Evolutionary conservation across 371 early-diverging fungal genomes (phyloP), one percentile per base, ranked within the genome.

Genomic region (Syncephalastrum racemosum): DNA sequence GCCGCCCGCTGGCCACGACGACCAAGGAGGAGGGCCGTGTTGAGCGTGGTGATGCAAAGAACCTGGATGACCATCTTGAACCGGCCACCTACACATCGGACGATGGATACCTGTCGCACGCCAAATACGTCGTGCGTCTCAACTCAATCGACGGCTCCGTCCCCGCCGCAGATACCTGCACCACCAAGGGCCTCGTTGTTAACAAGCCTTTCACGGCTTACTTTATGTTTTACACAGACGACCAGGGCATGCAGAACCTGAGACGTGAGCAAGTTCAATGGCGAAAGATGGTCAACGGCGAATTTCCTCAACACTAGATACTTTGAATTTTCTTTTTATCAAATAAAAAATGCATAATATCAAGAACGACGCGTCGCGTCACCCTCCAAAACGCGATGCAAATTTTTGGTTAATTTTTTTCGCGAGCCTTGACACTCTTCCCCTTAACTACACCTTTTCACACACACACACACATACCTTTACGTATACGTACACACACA

Each of bases 151-250:
- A 75, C 25, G 75, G 75, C 31, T 55, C 47, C 6, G 60, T 63
- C 5, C 75, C 75, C 23, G 47, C 69, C 31, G 40, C 69, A 1
- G 63, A 63, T 4, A 31, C 50, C n/a, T 75, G 75, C 56, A 61
- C 56, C 1, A 52, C 24, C n/a, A 75, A 75, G 62, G 75, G 75
- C 18, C 25, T 44, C 19, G 18, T 65, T 16, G 54, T 71, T 16
- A 71, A 56, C 53, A 68, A 71, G 51, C 72, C 75, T 2, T 75
- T 71, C 61, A 66, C 62, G 10, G 71, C 75, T 45, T 75, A 59
- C 54, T 75, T 59, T 45, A 61, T 75, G 68, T 50, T 71, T 19
- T 75, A 71, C 49, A 69, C 72, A 0, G 59, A 71, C 47, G 48
- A 25, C 4, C 57, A 69, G 22, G 75, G 75, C 43, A 5, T 59